Percentiles rank a stretch among this genome's conserved stretches.
Conservation (phyloP, 345 rosid species). For the Salix viminalis region DNA sequence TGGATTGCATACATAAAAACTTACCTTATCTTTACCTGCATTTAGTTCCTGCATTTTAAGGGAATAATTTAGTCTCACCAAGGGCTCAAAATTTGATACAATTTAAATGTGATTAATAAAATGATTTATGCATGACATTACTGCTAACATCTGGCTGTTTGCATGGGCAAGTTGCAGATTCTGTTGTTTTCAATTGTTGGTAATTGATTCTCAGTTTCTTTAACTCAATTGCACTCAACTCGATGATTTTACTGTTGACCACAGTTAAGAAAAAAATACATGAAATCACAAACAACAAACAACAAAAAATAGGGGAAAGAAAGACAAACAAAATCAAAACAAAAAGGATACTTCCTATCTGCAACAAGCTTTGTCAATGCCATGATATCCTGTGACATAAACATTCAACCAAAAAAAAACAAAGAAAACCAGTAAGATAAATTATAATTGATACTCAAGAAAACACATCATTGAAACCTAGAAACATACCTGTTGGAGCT, state of each 20-base stretch:
- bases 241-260: slow-evolving; percentile 48
- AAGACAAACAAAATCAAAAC: neutral
- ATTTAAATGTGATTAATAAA: slow-evolving; percentile 13
- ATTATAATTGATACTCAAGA: neutral
- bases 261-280: slow-evolving; percentile 9
- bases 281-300: slow-evolving; percentile 6
- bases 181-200: slow-evolving; percentile 57
- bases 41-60: slow-evolving; percentile 60
- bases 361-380: slow-evolving; percentile 38
- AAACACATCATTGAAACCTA: neutral
- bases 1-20: slow-evolving; percentile 4
- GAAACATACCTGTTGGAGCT: slow-evolving; percentile 42
- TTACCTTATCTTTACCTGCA: slow-evolving; percentile 60
- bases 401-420: slow-evolving; percentile 1
- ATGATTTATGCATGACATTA: slow-evolving; percentile 16
- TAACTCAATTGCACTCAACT: slow-evolving; percentile 45
- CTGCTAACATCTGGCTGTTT: slow-evolving; percentile 59
- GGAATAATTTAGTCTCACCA: slow-evolving; percentile 13
- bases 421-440: slow-evolving; percentile 12
- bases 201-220: slow-evolving; percentile 48
- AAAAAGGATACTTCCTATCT: slow-evolving; percentile 49
- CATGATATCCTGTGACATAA: slow-evolving; percentile 51
- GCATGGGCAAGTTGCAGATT: slow-evolving; percentile 59
- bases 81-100: neutral
- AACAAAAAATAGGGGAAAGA: neutral